Conservation (phyloP, 192 early-diverging fungal genomes). For the Entomortierella parvispora region DNA sequence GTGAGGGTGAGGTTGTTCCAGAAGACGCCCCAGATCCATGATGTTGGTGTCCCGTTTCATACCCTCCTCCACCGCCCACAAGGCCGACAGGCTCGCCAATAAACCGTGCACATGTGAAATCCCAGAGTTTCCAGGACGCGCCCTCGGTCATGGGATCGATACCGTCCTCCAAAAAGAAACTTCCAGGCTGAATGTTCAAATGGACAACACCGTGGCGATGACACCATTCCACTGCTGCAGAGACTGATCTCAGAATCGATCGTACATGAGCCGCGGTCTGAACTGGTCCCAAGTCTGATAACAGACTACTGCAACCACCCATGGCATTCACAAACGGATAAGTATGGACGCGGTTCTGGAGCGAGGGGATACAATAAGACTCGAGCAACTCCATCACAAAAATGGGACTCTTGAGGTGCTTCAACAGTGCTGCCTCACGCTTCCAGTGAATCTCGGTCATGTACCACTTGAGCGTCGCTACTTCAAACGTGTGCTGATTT, state of each 20-base stretch:
- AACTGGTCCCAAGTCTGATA: conserved; percentile 28
- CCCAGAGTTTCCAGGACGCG: conserved; percentile 51
- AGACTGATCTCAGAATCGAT: conserved; percentile 33
- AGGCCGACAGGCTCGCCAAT: conserved; percentile 45
- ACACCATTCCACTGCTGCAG: conserved; percentile 46
- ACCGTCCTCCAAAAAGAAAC: conserved; percentile 47
- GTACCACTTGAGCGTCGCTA: conserved; percentile 45
- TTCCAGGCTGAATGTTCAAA: conserved; percentile 45
- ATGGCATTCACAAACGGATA: conserved; percentile 51
- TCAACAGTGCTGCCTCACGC: conserved; percentile 43
- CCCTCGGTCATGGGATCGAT: conserved; percentile 37
- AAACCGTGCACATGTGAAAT: conserved; percentile 45
- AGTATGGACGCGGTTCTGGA: conserved; percentile 27
- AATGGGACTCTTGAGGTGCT: conserved; percentile 46
- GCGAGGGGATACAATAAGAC: conserved; percentile 42
- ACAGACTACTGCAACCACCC: conserved; percentile 37
- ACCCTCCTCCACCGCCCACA: conserved; percentile 32
- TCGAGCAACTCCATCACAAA: conserved; percentile 48
- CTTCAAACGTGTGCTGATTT: conserved; percentile 47
- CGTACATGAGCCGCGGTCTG: conserved; percentile 33
- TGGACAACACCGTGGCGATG: conserved; percentile 46
- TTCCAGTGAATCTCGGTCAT: conserved; percentile 52
- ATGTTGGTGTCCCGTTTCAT: neutral
- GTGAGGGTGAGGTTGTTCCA: neutral
- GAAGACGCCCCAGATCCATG: too few relatives aligned